Evolutionary conservation across 441 rosid genomes (phyloP).

Genomic region (Erysimum cheiri): DNA sequence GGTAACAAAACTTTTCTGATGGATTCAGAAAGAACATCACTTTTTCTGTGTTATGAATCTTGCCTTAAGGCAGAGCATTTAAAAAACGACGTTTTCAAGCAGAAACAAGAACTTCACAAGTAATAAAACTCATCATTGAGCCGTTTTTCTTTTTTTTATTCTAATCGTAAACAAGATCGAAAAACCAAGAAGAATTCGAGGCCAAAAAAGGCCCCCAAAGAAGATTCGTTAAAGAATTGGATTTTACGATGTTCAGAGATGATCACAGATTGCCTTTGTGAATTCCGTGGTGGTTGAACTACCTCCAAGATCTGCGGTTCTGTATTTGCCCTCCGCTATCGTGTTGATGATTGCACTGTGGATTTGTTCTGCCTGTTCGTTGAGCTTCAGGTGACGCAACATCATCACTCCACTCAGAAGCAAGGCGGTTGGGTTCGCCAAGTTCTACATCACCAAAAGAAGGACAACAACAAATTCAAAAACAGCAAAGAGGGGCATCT

Average conservation of each 20-base stretch:
- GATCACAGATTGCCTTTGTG: slow-evolving; percentile 84
- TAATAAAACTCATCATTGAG: slow-evolving; percentile 24
- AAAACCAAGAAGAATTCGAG: slow-evolving; percentile 23
- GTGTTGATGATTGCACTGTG: slow-evolving; percentile 84
- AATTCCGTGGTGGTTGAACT: slow-evolving; percentile 75
- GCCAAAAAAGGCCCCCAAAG: background rate
- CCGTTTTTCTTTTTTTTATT: slow-evolving; percentile 12
- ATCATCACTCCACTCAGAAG: slow-evolving; percentile 83
- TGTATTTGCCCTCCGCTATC: slow-evolving; percentile 84
- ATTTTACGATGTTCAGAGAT: slow-evolving; percentile 51
- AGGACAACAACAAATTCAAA: slow-evolving; percentile 21
- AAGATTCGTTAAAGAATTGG: slow-evolving; percentile 33
- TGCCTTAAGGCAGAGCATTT: slow-evolving; percentile 28
- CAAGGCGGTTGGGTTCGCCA: slow-evolving; percentile 97
- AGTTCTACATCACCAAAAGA: slow-evolving; percentile 47
- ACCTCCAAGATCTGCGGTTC: slow-evolving; percentile 97
- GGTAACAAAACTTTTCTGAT: slow-evolving; percentile 10
- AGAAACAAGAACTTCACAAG: slow-evolving; percentile 29
- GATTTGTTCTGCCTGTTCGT: slow-evolving; percentile 82
- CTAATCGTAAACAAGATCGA: slow-evolving; percentile 15
- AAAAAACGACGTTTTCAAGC: slow-evolving; percentile 3
- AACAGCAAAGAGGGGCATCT: background rate
- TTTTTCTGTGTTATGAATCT: slow-evolving; percentile 31
- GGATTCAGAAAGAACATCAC: slow-evolving; percentile 6
- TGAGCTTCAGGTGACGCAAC: slow-evolving; percentile 84